These are phyloP conservation scores for Emiliania huxleyi DNA, from an alignment of 78 protist species.

Conservation along the genomic window DNA sequence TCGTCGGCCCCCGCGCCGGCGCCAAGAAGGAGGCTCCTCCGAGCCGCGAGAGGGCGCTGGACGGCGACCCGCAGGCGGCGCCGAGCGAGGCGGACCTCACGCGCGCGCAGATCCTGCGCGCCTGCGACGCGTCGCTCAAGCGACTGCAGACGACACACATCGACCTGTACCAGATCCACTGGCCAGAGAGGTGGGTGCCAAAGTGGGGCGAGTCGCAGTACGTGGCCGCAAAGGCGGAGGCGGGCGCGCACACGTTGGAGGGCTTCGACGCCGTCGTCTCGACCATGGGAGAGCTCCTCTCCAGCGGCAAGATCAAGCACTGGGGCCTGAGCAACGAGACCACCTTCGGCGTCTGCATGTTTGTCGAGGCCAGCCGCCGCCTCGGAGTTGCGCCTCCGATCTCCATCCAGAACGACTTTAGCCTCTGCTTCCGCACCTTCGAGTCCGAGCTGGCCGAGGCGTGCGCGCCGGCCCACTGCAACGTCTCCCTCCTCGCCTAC, in stretches of 20 bases:
- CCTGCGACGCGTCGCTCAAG: neutral
- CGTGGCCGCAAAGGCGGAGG: neutral
- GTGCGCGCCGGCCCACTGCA: neutral
- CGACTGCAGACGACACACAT: neutral
- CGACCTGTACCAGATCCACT: slow-evolving; percentile 4
- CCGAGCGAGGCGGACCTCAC: neutral
- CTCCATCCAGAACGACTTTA: neutral
- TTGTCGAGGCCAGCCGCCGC: neutral
- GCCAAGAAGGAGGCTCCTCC: too few species aligned
- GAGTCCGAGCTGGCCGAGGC: neutral
- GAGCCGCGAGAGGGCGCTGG: neutral
- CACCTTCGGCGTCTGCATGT: neutral
- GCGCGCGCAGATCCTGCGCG: neutral
- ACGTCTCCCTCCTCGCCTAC: neutral
- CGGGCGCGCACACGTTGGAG: neutral
- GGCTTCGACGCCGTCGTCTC: neutral
- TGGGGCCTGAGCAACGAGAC: slow-evolving; percentile 7
- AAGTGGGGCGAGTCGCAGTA: neutral
- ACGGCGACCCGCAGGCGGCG: too few species aligned
- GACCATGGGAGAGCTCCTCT: neutral
- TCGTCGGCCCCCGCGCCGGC: neutral
- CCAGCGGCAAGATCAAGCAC: neutral
- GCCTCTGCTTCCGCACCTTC: neutral
- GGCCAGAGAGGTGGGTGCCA: neutral
- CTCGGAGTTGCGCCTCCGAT: neutral